Evolutionary conservation across 768 basidiomycete genomes (phyloP).

Genomic region (Termitomyces sp.): DNA sequence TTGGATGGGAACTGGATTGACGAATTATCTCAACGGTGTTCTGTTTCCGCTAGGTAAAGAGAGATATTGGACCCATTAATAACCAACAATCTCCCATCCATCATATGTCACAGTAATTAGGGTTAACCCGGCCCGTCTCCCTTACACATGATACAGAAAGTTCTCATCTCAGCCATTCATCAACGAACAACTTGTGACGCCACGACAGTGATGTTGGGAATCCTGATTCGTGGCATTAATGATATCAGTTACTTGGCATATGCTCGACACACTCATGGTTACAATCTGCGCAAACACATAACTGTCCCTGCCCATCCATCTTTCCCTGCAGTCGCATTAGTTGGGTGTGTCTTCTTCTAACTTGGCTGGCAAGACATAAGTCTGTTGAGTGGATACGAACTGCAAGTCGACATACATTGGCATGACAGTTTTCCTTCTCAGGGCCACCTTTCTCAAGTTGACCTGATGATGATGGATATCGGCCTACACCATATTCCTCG

Average conservation of each 20-base stretch:
- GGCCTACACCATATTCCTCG: background rate
- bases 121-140: too few relatives aligned
- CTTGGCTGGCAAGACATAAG: background rate
- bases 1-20: constrained; percentile 29
- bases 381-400: background rate
- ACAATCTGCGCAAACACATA: background rate
- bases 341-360: background rate
- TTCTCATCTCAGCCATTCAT: too few relatives aligned
- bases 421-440: background rate
- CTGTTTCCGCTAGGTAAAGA: background rate
- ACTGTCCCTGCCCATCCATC: background rate
- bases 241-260: background rate
- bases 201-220: too few relatives aligned
- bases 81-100: too few relatives aligned
- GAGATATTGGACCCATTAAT: too few relatives aligned
- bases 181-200: too few relatives aligned
- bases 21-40: background rate
- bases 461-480: background rate
- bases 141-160: too few relatives aligned
- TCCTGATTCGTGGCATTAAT: background rate
- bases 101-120: too few relatives aligned
- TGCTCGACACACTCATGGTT: background rate
- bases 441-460: background rate
- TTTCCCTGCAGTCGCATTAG: background rate
- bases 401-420: background rate